Percentiles rank a stretch among this genome's conserved stretches.
Conservation (phyloP, 2,329 filamentous ascomycete species). For the Aspergillus nomiae region DNA sequence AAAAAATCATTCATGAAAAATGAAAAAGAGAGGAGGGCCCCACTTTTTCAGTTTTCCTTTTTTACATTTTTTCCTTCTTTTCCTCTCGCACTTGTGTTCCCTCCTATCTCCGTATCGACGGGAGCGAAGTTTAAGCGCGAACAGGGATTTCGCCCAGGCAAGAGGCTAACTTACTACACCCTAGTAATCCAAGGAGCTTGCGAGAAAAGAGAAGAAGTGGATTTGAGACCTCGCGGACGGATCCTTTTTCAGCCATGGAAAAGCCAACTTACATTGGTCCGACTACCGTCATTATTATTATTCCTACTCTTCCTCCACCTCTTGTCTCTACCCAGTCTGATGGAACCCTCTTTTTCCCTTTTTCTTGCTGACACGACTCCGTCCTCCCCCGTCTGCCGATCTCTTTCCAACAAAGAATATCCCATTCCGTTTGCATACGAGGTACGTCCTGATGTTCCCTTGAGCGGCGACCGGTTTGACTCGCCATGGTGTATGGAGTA, state of each 20-base stretch:
- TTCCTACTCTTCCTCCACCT: not conserved
- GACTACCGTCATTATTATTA: not conserved
- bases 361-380: not conserved
- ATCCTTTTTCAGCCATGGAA: slow-evolving; percentile 8
- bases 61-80: not conserved
- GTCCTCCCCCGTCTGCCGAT: slow-evolving; percentile 5
- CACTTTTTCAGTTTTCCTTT: slow-evolving; percentile 3
- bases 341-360: not conserved
- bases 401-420: slow-evolving; percentile 10
- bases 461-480: not conserved
- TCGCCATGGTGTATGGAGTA: not conserved
- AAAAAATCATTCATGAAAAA: not conserved
- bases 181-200: not conserved
- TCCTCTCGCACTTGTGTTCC: not conserved
- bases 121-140: slow-evolving; percentile 4
- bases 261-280: not conserved
- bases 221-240: slow-evolving; percentile 5
- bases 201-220: not conserved
- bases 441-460: not conserved
- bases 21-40: slow-evolving; percentile 10
- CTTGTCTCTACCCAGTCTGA: not conserved
- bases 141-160: slow-evolving; percentile 15
- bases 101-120: slow-evolving; percentile 11
- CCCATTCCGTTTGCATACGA: slow-evolving; percentile 13
- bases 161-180: not conserved